These are phyloP conservation scores for Sarcocystis neurona DNA, from an alignment of 169 alveolate species.

Conservation along the genomic window DNA sequence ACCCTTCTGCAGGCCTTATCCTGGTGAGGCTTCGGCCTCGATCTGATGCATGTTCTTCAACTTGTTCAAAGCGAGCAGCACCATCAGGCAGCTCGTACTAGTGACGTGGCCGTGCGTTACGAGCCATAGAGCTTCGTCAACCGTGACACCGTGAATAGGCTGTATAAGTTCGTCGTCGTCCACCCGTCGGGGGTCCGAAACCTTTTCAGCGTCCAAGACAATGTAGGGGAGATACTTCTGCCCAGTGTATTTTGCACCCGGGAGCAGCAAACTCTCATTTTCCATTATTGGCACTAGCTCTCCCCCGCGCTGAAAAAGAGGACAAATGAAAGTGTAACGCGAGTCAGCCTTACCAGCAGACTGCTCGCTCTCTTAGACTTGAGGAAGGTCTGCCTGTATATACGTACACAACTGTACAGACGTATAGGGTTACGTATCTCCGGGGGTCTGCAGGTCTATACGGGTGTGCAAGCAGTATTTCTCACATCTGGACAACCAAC, in stretches of 20 bases:
- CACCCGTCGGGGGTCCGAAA: neutral
- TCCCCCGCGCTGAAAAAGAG: conserved; percentile 41
- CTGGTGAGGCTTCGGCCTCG: too few species aligned
- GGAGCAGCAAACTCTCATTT: neutral
- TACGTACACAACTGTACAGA: too few species aligned
- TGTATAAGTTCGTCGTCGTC: conserved; percentile 54
- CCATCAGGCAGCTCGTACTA: conserved; percentile 59
- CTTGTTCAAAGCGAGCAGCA: conserved; percentile 32
- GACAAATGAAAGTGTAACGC: too few species aligned
- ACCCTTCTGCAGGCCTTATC: too few species aligned
- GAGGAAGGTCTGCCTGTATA: too few species aligned
- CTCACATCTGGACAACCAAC: too few species aligned
- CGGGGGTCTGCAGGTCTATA: too few species aligned
- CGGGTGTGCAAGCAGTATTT: too few species aligned
- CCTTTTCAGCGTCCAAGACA: conserved; percentile 38
- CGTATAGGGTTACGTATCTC: too few species aligned
- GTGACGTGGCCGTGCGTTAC: conserved; percentile 35
- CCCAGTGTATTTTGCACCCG: conserved; percentile 56
- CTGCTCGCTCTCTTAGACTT: too few species aligned
- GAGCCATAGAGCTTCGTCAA: neutral
- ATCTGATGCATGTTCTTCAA: conserved; percentile 1
- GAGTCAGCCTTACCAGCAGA: too few species aligned
- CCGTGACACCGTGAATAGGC: neutral
- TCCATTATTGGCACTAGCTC: conserved; percentile 35
- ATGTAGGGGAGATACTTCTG: conserved; percentile 51